phyloP scores from a whole-genome alignment of 345 rosid genomes.

The rapeseed (Brassica napus) region Da-Ae NC_063449.1:5118001-5118500 shows the following conservation, averaged over 20 bases:
- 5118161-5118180: background rate
- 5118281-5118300: background rate
- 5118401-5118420: no score
- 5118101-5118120: background rate
- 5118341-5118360: no score
- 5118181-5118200: background rate
- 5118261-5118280: background rate
- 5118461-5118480: no score
- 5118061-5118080: constrained; percentile 91
- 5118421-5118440: no score
- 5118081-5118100: constrained; percentile 46
- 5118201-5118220: background rate
- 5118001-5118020: constrained; percentile 95
- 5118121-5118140: background rate
- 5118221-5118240: background rate
- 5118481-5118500: no score
- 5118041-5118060: constrained; percentile 96
- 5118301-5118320: no score
- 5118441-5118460: no score
- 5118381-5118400: no score
- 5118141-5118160: background rate
- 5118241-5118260: no score
- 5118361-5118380: no score
- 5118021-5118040: constrained; percentile 92
- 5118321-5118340: no score